phyloP scores from a whole-genome alignment of 2,329 filamentous ascomycete species.

The Clathrospora elynae region DNA sequence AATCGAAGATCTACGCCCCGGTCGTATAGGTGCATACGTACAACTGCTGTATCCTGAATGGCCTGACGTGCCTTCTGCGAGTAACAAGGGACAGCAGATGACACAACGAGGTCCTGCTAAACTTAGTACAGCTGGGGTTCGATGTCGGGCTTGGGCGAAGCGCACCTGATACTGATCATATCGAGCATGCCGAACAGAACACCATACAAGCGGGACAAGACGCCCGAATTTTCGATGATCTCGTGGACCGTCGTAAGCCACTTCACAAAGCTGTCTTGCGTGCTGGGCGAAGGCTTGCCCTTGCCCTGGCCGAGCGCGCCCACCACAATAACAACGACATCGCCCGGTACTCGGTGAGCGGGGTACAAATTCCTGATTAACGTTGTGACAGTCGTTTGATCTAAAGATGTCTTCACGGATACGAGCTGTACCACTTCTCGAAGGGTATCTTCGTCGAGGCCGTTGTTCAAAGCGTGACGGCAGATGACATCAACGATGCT shows the following conservation, averaged over 20 bases:
- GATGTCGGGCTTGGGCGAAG: constrained; percentile 8
- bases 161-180: constrained; percentile 73
- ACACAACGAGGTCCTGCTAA: constrained; percentile 60
- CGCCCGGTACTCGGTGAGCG: constrained; percentile 63
- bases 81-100: constrained; percentile 81
- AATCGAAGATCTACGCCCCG: not conserved
- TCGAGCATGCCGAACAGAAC: constrained; percentile 82
- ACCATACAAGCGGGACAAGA: constrained; percentile 72
- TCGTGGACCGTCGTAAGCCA: constrained; percentile 82
- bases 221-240: constrained; percentile 65
- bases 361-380: constrained; percentile 79
- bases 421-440: constrained; percentile 69
- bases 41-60: constrained; percentile 79
- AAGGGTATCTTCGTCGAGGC: constrained; percentile 66
- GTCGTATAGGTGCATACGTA: constrained; percentile 18
- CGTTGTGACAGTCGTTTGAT: constrained; percentile 73
- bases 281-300: constrained; percentile 71
- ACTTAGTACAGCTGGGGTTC: constrained; percentile 28
- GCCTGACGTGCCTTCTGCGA: constrained; percentile 79
- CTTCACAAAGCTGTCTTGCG: constrained; percentile 73
- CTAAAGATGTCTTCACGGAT: constrained; percentile 69
- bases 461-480: constrained; percentile 68
- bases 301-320: constrained; percentile 77
- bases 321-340: constrained; percentile 68
- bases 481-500: constrained; percentile 67